phyloP scores from a whole-genome alignment of 495 filamentous ascomycete species.

The Aspergillus cristatus region DNA sequence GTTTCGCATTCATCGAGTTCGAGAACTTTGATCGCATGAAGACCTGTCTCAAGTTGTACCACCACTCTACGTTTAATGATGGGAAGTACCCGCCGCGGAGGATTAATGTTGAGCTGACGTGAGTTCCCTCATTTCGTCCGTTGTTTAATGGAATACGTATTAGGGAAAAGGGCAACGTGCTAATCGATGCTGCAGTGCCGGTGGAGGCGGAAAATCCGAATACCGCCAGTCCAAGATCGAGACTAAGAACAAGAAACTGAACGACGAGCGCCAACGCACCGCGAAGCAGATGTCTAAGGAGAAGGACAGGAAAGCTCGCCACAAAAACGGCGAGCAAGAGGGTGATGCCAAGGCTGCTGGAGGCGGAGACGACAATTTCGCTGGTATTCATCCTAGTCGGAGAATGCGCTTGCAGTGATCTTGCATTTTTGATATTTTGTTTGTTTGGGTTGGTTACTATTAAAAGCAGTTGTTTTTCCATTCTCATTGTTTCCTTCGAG shows the following conservation, averaged over 20 bases:
- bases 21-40: slow-evolving; percentile 85
- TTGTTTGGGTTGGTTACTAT: too few relatives aligned
- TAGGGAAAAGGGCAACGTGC: slow-evolving; percentile 1
- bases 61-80: slow-evolving; percentile 77
- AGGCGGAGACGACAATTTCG: slow-evolving; percentile 22
- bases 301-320: slow-evolving; percentile 34
- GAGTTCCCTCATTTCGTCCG: slow-evolving; percentile 18
- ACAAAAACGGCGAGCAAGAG: slow-evolving; percentile 6
- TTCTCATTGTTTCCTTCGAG: slow-evolving; percentile 1
- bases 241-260: slow-evolving; percentile 78
- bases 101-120: slow-evolving; percentile 93
- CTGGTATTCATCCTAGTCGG: slow-evolving; percentile 52
- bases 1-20: slow-evolving; percentile 92
- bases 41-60: slow-evolving; percentile 79
- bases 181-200: slow-evolving; percentile 38
- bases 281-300: slow-evolving; percentile 41
- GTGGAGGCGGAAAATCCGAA: slow-evolving; percentile 72
- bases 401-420: slow-evolving; percentile 31
- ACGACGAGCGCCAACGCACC: slow-evolving; percentile 63
- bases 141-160: too few relatives aligned
- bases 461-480: too few relatives aligned
- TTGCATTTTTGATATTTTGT: not conserved
- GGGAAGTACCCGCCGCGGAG: slow-evolving; percentile 49
- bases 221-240: slow-evolving; percentile 64
- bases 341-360: slow-evolving; percentile 16